Evolutionary conservation across 1,139 yeast species (phyloP).

Genomic region (Candida albicans): DNA sequence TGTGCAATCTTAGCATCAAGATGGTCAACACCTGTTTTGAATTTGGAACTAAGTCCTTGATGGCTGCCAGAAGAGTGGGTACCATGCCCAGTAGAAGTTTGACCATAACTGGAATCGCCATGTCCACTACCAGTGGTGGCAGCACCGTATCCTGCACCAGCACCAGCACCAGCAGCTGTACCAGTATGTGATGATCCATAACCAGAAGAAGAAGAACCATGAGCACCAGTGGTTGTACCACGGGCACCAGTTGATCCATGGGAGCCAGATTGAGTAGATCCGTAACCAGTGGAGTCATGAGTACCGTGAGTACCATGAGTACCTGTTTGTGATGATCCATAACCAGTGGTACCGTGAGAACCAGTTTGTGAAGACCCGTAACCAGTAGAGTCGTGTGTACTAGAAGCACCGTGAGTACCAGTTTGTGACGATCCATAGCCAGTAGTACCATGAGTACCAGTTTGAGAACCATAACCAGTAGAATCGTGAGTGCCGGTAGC

Average conservation of each 20-base stretch:
- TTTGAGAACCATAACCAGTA: not conserved
- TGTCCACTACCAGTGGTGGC: not conserved
- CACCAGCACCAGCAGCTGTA: slow-evolving; percentile 6
- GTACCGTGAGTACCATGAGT: slow-evolving; percentile 1
- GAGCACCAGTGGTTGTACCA: slow-evolving; percentile 7
- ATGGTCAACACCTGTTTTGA: slow-evolving; percentile 4
- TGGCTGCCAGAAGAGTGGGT: not conserved
- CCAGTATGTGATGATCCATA: slow-evolving; percentile 5
- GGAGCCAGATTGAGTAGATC: not conserved
- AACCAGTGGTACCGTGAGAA: not conserved
- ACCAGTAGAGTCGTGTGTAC: not conserved
- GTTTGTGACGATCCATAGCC: slow-evolving; percentile 1
- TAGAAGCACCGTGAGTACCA: not conserved
- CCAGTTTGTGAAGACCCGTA: slow-evolving; percentile 8
- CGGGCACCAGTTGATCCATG: slow-evolving; percentile 2
- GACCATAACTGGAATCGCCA: slow-evolving; percentile 1
- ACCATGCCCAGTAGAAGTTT: not conserved
- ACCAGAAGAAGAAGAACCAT: slow-evolving; percentile 5
- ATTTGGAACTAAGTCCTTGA: slow-evolving; percentile 3
- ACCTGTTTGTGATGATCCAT: not conserved
- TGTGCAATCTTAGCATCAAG: slow-evolving; percentile 32
- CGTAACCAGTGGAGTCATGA: slow-evolving; percentile 1
- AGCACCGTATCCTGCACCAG: not conserved
- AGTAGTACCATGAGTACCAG: not conserved
- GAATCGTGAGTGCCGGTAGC: not conserved